Base-by-base conservation (phyloP, 2,329 filamentous ascomycete species). In the Passalora sequoiae region DNA sequence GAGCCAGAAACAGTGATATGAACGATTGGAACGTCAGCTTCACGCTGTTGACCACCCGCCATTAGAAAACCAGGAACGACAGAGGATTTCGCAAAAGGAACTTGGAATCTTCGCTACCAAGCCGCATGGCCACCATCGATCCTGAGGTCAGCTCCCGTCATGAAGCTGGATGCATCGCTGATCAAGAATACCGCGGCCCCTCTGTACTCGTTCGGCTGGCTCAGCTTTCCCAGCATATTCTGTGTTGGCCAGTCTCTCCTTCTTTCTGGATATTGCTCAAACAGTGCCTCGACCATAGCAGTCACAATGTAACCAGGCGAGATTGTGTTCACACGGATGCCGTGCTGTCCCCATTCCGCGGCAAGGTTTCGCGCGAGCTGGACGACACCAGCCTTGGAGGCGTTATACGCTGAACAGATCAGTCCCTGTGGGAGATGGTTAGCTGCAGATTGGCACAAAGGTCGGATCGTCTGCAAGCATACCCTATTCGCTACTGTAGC, bases 241-340 rank as follows among this genome's bases (percentile, higher is more conserved):
- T 91, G 82, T 56, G 76, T 83, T 12, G 85, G 79, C 89, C 89
- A 94, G 47, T 81, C 76, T n/a, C 61, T 59, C 43, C 58, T 62
- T 22, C 69, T 73, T 58, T 89, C 84, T 0, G 88, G 88, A 53
- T 78, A 85, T 51, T 84, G 74, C 52, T 81, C 74, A 59, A 95
- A 92, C 22, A 94, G 76, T 45, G 78, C 76, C 61, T 86, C 78
- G 1, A 91, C 86, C 89, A 95, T 94, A 16, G 83, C 79, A 1
- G 85, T 89, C 16, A 84, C 76, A 59, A 89, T 87, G 62, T 89
- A 88, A 28, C 86, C 86, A 0, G 86, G 85, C 15, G 82, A 87
- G 50, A 92, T 77, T 10, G 83, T 88, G 68, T 92, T 91, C 49
- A 91, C 50, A 2, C 86, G 78, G 58, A 92, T 89, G 27, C 78